Percentiles rank a stretch among this genome's conserved stretches.
phyloP scores from a whole-genome alignment of 805 yeast genomes.

The Ogataea philodendri region DNA sequence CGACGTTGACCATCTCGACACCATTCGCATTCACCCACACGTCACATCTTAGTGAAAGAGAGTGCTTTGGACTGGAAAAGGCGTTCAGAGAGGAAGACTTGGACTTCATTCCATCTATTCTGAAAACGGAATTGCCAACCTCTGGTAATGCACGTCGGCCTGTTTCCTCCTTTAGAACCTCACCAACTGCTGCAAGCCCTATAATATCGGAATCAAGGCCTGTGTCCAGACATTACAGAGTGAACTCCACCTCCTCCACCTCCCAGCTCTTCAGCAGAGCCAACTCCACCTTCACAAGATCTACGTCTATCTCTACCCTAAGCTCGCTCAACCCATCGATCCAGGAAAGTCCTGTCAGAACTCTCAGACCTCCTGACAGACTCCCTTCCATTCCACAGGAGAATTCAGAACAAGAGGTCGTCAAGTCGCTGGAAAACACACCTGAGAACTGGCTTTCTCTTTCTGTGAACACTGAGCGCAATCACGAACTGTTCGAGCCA shows the following conservation, averaged over 20 bases:
- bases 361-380: slow-evolving; percentile 12
- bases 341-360: slow-evolving; percentile 7
- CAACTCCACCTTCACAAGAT: slow-evolving; percentile 31
- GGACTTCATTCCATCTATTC: slow-evolving; percentile 13
- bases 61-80: slow-evolving; percentile 32
- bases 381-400: slow-evolving; percentile 28
- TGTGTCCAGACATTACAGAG: slow-evolving; percentile 16
- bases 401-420: slow-evolving; percentile 4
- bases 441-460: slow-evolving; percentile 11
- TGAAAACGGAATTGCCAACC: no score
- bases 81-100: slow-evolving; percentile 24
- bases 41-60: slow-evolving; percentile 32
- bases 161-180: slow-evolving; percentile 33
- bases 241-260: slow-evolving; percentile 19
- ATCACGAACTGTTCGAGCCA: slow-evolving; percentile 6
- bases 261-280: slow-evolving; percentile 24
- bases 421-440: slow-evolving; percentile 9
- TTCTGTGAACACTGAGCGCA: slow-evolving; percentile 9
- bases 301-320: slow-evolving; percentile 29
- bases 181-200: slow-evolving; percentile 22
- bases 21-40: slow-evolving; percentile 36
- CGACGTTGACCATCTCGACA: slow-evolving; percentile 28
- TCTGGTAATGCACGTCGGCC: no score
- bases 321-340: slow-evolving; percentile 21
- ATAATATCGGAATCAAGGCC: slow-evolving; percentile 1